Base-by-base conservation (phyloP, 2,329 filamentous ascomycete genomes). In the Eurotiales sp. region DNA sequence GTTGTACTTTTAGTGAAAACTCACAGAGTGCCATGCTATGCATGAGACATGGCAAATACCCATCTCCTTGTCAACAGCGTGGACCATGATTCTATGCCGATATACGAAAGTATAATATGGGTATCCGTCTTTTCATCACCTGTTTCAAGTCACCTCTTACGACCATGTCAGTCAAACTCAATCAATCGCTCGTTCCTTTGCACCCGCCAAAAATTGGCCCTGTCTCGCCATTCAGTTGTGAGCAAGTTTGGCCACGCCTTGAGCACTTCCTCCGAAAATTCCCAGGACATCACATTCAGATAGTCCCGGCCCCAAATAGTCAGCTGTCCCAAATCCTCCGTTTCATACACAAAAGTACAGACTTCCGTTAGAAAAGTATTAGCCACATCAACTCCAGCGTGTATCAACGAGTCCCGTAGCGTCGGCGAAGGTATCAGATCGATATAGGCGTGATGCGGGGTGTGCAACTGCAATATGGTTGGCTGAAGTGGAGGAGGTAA, bases 261-360 rank as follows among this genome's bases (percentile, higher is more conserved):
- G 23, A 73, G 58, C 2, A 72, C 60, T 8, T 58, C 54, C 21
- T 65, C 63, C n/a, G 70, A 73, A 43, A 73, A 69, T 52, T 74
- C 71, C 71, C 71, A 74, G 4, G 67, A 67, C 51, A 70, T 63
- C 46, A 73, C 71, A 51, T 72, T 71, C 5, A 71, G 57, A 36
- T 69, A 64, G 55, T 74, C 68, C 21, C 72, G 68, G 22, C 72
- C 71, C 72, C 72, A 74, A 41, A 73, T 67, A n/a, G 63, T 72
- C 47, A 74, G 52, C 48, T 73, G 71, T 7, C 66, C 68, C 6
- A 61, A 57, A 43, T 71, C 70, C 49, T 72, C 66, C 12, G 63
- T 59, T 10, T 70, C 66, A 21, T 62, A 64, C 10, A 61, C 64
- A 40, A 64, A 62, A 12, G 66, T 67, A 23, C 71, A 70, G 11